These are phyloP conservation scores for Fusarium sp. DNA, from an alignment of 2,329 filamentous ascomycete genomes.

Conservation along the genomic window DNA sequence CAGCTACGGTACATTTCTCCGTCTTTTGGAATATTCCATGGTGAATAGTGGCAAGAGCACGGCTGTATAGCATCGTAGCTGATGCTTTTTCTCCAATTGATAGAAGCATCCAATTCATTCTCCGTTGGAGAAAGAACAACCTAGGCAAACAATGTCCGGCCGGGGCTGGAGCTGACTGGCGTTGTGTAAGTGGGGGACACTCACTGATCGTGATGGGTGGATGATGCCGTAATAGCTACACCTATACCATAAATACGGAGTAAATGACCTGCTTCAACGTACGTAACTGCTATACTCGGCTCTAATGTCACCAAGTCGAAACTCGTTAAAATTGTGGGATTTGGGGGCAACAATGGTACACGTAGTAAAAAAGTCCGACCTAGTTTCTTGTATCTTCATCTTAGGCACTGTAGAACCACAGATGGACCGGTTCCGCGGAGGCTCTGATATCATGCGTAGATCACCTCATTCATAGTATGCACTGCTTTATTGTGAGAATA, in stretches of 20 bases:
- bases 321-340: neutral
- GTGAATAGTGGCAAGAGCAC: neutral
- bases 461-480: neutral
- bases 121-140: constrained; percentile 25
- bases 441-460: constrained; percentile 20
- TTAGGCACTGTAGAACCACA: constrained; percentile 26
- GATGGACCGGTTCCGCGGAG: constrained; percentile 33
- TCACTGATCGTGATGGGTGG: constrained; percentile 18
- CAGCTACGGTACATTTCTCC: constrained; percentile 34
- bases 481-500: neutral
- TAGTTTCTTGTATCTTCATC: no score
- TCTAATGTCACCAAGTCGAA: no score
- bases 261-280: neutral
- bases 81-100: constrained; percentile 24
- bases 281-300: neutral
- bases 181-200: constrained; percentile 34
- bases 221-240: constrained; percentile 32
- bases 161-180: constrained; percentile 11
- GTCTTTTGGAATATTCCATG: constrained; percentile 11
- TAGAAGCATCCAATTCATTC: neutral
- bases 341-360: constrained; percentile 2
- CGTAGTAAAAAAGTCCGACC: no score
- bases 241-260: neutral
- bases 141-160: constrained; percentile 26
- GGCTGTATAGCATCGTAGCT: neutral